These are phyloP conservation scores for Diplocarpon mali DNA, from an alignment of 2,329 filamentous ascomycete species.

Conservation along the genomic window DNA sequence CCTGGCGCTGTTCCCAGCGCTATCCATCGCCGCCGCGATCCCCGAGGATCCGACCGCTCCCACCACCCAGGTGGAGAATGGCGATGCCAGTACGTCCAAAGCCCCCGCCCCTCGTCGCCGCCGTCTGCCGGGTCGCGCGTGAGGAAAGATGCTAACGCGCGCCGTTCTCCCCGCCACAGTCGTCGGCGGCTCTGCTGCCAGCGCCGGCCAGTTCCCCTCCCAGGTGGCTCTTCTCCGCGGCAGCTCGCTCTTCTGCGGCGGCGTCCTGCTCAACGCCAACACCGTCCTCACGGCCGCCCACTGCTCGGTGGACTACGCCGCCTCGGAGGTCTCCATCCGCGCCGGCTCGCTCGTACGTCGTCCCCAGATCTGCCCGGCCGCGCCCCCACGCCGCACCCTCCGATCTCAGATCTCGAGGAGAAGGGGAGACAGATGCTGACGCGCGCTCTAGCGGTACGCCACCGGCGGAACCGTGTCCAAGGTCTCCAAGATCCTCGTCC, in stretches of 20 bases:
- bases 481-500: neutral
- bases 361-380: too few relatives aligned
- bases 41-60: neutral
- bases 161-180: neutral
- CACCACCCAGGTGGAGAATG: neutral
- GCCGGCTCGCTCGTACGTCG: constrained; percentile 16
- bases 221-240: constrained; percentile 11
- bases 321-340: constrained; percentile 15
- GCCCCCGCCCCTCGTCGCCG: neutral
- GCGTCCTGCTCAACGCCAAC: constrained; percentile 15
- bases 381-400: too few relatives aligned
- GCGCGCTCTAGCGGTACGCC: constrained; percentile 13
- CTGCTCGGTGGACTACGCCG: constrained; percentile 10
- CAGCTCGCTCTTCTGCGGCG: constrained; percentile 15
- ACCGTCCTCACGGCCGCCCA: constrained; percentile 20
- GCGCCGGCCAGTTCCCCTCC: constrained; percentile 17
- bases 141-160: neutral
- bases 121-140: neutral
- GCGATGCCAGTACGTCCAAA: neutral
- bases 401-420: too few relatives aligned
- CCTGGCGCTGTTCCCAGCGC: neutral
- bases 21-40: neutral
- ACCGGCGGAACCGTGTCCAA: neutral
- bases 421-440: constrained; percentile 10
- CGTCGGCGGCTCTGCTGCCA: constrained; percentile 11